Conservation (phyloP, 352 stramenopile species). For the Phytophthora rubi region DNA sequence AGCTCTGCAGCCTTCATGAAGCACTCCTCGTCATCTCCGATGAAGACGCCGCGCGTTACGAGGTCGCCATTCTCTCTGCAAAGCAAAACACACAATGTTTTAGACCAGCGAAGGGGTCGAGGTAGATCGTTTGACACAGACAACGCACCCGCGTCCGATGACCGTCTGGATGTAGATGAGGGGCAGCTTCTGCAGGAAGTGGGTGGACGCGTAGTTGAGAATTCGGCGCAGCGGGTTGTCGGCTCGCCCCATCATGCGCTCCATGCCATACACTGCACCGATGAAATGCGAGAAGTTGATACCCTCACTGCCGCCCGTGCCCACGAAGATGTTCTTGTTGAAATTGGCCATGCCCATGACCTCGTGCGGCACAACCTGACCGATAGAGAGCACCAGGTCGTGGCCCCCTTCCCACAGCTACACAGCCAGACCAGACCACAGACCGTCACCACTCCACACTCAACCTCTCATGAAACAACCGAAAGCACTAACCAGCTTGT, state of each 20-base stretch:
- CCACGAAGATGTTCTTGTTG: slow-evolving; percentile 99
- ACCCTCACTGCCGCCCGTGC: slow-evolving; percentile 91
- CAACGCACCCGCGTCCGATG: slow-evolving; percentile 75
- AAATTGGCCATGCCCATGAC: slow-evolving; percentile 99
- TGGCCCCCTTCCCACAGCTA: slow-evolving; percentile 92
- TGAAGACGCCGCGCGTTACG: slow-evolving; percentile 93
- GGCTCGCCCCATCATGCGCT: slow-evolving; percentile 97
- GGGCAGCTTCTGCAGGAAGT: slow-evolving; percentile 91
- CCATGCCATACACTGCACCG: slow-evolving; percentile 97
- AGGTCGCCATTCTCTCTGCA: slow-evolving; percentile 59
- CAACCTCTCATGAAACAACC: not conserved
- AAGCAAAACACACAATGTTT: not conserved
- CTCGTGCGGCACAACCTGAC: slow-evolving; percentile 97
- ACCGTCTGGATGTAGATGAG: slow-evolving; percentile 97
- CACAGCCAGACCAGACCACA: slow-evolving; percentile 5
- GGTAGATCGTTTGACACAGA: not conserved
- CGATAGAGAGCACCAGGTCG: slow-evolving; percentile 95
- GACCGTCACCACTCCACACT: not conserved
- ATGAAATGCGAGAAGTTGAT: slow-evolving; percentile 99
- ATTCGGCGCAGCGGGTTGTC: slow-evolving; percentile 96
- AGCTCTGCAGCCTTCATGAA: slow-evolving; percentile 95
- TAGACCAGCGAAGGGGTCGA: slow-evolving; percentile 8
- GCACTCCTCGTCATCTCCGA: slow-evolving; percentile 96
- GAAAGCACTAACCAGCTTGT: slow-evolving; percentile 88
- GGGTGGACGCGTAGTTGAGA: slow-evolving; percentile 95